phyloP scores from a whole-genome alignment of 371 early-diverging fungal species.

The Mucor sp. region DNA sequence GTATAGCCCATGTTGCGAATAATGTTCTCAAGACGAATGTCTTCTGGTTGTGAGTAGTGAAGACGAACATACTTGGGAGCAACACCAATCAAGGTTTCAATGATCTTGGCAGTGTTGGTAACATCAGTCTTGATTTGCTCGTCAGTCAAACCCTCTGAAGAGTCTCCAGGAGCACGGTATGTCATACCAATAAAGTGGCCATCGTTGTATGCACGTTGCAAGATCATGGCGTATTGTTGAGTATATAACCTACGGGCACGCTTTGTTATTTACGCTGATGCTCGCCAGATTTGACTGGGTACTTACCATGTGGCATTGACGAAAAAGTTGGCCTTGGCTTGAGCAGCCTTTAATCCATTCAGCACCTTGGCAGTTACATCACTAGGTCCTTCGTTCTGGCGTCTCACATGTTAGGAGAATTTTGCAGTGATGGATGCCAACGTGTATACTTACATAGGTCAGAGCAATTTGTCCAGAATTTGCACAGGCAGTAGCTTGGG shows the following conservation, averaged over 20 bases:
- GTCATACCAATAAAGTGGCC: slow-evolving; percentile 66
- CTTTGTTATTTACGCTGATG: not conserved
- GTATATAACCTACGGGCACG: slow-evolving; percentile 27
- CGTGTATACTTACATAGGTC: slow-evolving; percentile 46
- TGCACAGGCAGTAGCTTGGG: slow-evolving; percentile 51
- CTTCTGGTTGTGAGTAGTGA: slow-evolving; percentile 54
- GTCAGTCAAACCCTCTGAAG: slow-evolving; percentile 47
- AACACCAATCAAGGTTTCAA: slow-evolving; percentile 51
- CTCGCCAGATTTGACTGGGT: not conserved
- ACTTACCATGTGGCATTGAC: slow-evolving; percentile 62
- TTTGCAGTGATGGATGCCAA: not conserved
- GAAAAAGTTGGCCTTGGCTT: slow-evolving; percentile 62
- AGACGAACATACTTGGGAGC: slow-evolving; percentile 56
- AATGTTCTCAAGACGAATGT: slow-evolving; percentile 42
- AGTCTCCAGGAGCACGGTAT: slow-evolving; percentile 54
- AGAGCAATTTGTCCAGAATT: slow-evolving; percentile 56
- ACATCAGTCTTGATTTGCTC: slow-evolving; percentile 51
- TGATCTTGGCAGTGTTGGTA: slow-evolving; percentile 48
- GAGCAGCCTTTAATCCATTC: slow-evolving; percentile 52
- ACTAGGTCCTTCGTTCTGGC: slow-evolving; percentile 61
- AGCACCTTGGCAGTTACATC: slow-evolving; percentile 61
- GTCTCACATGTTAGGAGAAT: slow-evolving; percentile 2
- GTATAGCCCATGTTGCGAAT: slow-evolving; percentile 51
- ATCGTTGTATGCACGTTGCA: slow-evolving; percentile 55
- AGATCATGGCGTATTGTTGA: slow-evolving; percentile 58